phyloP scores from a whole-genome alignment of 106 monocot species.

The Phalaenopsis aphrodite region DNA sequence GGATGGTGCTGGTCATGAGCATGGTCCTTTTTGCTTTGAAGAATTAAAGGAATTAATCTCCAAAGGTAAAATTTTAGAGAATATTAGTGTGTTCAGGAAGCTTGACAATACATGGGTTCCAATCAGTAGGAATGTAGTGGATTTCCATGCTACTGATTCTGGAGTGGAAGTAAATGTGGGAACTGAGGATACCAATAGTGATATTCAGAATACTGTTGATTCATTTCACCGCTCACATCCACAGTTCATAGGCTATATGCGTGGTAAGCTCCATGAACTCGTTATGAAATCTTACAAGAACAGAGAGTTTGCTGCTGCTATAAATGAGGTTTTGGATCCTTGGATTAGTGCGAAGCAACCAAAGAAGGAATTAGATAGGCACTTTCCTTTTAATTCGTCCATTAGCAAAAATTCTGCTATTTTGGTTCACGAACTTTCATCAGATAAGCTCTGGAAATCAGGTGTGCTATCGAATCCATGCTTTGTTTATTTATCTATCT shows the following conservation, averaged over 20 bases:
- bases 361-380: slow-evolving; percentile 74
- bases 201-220: slow-evolving; percentile 8
- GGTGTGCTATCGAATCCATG: slow-evolving; percentile 22
- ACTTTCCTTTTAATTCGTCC: slow-evolving; percentile 63
- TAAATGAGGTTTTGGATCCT: slow-evolving; percentile 96
- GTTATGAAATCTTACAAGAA: slow-evolving; percentile 98
- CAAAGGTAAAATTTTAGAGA: slow-evolving; percentile 50
- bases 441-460: slow-evolving; percentile 57
- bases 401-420: slow-evolving; percentile 49
- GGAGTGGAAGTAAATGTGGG: slow-evolving; percentile 15
- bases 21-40: slow-evolving; percentile 76
- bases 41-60: slow-evolving; percentile 61
- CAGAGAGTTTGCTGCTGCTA: slow-evolving; percentile 84
- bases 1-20: slow-evolving; percentile 85
- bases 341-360: slow-evolving; percentile 82
- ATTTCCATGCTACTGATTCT: slow-evolving; percentile 8
- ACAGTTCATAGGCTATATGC: slow-evolving; percentile 81
- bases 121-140: slow-evolving; percentile 17
- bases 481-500: background rate
- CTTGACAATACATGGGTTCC: slow-evolving; percentile 89
- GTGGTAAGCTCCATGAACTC: slow-evolving; percentile 91
- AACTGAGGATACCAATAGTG: slow-evolving; percentile 16
- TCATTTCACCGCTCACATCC: slow-evolving; percentile 62
- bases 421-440: slow-evolving; percentile 41
- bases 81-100: slow-evolving; percentile 83